Evolutionary conservation across 2,329 filamentous ascomycete species (phyloP).

Genomic region (Teratosphaeria nubilosa): DNA sequence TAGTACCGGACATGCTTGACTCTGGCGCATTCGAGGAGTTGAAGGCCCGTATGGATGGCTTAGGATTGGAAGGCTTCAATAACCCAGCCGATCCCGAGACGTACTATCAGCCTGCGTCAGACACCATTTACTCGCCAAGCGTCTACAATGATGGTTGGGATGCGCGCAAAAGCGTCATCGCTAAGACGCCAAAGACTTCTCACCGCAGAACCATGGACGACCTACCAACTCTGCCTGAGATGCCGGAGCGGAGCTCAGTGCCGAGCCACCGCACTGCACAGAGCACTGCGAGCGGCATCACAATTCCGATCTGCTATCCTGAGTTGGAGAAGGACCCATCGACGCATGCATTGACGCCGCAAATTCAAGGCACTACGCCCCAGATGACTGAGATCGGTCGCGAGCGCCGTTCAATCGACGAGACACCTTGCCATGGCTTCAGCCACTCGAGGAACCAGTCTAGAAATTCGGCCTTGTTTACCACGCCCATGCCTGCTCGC

Average conservation of each 20-base stretch:
- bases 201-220: conserved; percentile 4
- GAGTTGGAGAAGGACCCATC: conserved; percentile 8
- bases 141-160: conserved; percentile 11
- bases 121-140: conserved; percentile 18
- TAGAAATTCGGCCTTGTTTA: conserved; percentile 2
- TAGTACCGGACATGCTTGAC: conserved; percentile 17
- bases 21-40: conserved; percentile 16
- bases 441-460: conserved; percentile 4
- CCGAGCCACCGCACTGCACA: conserved; percentile 3
- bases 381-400: not conserved
- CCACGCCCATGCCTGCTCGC: not conserved
- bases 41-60: conserved; percentile 17
- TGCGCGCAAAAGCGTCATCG: not conserved
- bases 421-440: conserved; percentile 3
- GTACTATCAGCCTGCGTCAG: conserved; percentile 4
- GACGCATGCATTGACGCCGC: conserved; percentile 1
- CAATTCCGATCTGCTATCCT: conserved; percentile 10
- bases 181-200: not conserved
- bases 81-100: conserved; percentile 14
- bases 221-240: conserved; percentile 2
- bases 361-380: not conserved
- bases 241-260: not conserved
- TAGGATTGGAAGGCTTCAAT: conserved; percentile 21
- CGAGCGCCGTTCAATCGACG: not conserved
- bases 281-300: conserved; percentile 6